Conservation (phyloP, 331 rosid genomes). For the Quercus tomentella region DNA sequence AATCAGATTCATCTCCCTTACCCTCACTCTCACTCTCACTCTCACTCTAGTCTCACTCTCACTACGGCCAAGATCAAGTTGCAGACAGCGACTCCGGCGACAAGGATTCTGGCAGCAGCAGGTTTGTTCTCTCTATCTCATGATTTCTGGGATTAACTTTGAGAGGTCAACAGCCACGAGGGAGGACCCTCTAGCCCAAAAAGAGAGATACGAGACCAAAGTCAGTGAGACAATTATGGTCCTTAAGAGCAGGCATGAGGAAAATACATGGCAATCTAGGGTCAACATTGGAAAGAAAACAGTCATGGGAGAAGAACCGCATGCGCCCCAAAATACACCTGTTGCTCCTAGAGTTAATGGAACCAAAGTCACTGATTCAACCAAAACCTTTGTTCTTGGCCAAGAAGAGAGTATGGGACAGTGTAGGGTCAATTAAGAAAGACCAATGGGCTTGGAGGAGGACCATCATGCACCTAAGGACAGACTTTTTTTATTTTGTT, state of each 20-base stretch:
- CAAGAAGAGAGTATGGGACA: constrained; percentile 3
- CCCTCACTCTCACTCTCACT: no score
- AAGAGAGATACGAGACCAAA: background rate
- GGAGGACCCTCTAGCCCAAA: no score
- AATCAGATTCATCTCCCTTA: no score
- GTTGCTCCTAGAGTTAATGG: constrained; percentile 3
- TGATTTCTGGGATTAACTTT: no score
- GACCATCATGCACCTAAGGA: constrained; percentile 42
- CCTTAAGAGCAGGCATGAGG: background rate
- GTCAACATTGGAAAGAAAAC: constrained; percentile 10
- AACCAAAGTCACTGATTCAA: background rate
- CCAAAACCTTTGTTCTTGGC: constrained; percentile 15
- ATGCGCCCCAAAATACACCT: constrained; percentile 23
- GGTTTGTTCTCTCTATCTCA: no score
- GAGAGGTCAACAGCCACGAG: no score
- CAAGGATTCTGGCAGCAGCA: no score
- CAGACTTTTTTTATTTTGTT: background rate
- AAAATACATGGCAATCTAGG: background rate
- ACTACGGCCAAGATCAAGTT: no score
- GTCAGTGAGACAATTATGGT: background rate
- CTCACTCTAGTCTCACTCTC: no score
- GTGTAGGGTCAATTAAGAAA: constrained; percentile 34
- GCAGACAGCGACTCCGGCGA: no score
- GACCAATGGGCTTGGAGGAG: constrained; percentile 39
- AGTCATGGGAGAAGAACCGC: constrained; percentile 11